Conservation (phyloP, 768 basidiomycete species). For the Austroboletus eburneus region DNA sequence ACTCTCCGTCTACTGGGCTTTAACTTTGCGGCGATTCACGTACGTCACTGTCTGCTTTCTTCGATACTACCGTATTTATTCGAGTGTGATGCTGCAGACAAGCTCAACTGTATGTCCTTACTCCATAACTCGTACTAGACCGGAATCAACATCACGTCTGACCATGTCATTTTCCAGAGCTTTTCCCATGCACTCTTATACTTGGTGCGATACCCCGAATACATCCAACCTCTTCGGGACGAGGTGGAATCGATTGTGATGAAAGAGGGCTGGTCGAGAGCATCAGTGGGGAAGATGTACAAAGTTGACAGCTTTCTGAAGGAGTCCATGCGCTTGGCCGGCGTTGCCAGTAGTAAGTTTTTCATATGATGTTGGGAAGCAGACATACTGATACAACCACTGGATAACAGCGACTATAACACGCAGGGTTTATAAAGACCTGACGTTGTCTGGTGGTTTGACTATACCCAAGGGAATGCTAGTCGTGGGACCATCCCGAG, state of each 20-base stretch:
- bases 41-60: background rate
- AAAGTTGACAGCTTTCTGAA: background rate
- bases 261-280: background rate
- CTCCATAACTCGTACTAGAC: background rate
- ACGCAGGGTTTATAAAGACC: background rate
- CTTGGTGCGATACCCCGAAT: background rate
- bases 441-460: background rate
- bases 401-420: background rate
- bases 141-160: background rate
- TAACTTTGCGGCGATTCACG: conserved; percentile 1
- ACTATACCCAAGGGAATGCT: background rate
- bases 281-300: background rate
- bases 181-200: background rate
- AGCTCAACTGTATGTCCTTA: background rate
- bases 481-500: background rate
- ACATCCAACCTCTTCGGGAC: background rate
- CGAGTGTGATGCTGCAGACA: background rate
- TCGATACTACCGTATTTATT: background rate
- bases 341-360: background rate
- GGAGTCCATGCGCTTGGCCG: background rate
- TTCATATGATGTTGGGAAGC: background rate
- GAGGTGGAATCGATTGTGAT: background rate
- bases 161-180: background rate
- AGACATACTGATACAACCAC: background rate
- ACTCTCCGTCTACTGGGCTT: background rate